Evolutionary conservation across 495 filamentous ascomycete genomes (phyloP).

Genomic region (Trichoderma reesei): DNA sequence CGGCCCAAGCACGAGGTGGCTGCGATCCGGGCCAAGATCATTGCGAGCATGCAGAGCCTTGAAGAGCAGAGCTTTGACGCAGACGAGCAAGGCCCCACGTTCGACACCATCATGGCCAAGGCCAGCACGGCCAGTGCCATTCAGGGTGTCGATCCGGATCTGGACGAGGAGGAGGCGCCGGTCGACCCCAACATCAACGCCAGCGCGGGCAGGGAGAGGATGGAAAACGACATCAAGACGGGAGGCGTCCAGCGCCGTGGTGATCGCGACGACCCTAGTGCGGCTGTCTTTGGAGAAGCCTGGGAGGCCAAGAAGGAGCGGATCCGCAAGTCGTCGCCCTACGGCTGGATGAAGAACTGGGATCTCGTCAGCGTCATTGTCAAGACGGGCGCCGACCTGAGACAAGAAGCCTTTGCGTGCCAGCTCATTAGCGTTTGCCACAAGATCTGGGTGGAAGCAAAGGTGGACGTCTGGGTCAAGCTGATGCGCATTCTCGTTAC

Average conservation of each 20-base stretch:
- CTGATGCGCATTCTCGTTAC: slow-evolving; percentile 71
- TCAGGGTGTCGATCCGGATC: slow-evolving; percentile 21
- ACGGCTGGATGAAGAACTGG: slow-evolving; percentile 73
- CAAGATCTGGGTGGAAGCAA: slow-evolving; percentile 65
- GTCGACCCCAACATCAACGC: slow-evolving; percentile 42
- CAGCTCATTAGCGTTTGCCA: slow-evolving; percentile 65
- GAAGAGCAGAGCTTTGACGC: slow-evolving; percentile 67
- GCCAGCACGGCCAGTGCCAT: slow-evolving; percentile 27
- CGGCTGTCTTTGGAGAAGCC: slow-evolving; percentile 68
- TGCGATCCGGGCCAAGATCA: slow-evolving; percentile 66
- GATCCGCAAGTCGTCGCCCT: slow-evolving; percentile 63
- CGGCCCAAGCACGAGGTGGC: slow-evolving; percentile 62
- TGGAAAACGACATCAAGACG: slow-evolving; percentile 75
- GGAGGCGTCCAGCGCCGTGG: slow-evolving; percentile 65
- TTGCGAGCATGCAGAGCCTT: slow-evolving; percentile 74
- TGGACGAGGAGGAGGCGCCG: slow-evolving; percentile 30
- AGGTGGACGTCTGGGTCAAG: slow-evolving; percentile 67
- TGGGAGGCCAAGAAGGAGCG: slow-evolving; percentile 69
- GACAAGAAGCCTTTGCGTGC: slow-evolving; percentile 71
- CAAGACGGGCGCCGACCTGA: slow-evolving; percentile 65
- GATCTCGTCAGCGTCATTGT: slow-evolving; percentile 71
- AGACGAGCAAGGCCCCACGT: slow-evolving; percentile 54
- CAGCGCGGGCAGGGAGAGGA: slow-evolving; percentile 60
- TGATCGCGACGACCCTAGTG: slow-evolving; percentile 70
- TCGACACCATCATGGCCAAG: slow-evolving; percentile 62